Percentiles rank a stretch among this genome's conserved stretches.
phyloP scores from a whole-genome alignment of 2,329 filamentous ascomycete species.

The Teratosphaeria zuluensis region DNA sequence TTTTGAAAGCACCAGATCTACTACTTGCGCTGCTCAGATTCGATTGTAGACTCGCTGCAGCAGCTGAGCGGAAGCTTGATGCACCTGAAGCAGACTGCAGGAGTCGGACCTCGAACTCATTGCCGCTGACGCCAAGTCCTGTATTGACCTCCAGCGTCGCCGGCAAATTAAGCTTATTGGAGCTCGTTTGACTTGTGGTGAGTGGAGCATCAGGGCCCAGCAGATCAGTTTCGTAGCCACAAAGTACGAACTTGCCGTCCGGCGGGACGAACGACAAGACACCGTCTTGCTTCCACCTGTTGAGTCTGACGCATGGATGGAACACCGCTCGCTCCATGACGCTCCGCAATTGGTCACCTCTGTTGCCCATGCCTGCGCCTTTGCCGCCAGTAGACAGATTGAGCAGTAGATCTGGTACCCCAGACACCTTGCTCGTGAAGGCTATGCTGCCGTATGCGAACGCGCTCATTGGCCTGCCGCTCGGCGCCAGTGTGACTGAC shows the following conservation, averaged over 20 bases:
- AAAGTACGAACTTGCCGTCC: constrained; percentile 85
- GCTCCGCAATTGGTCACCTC: constrained; percentile 24
- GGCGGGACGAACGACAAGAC: constrained; percentile 94
- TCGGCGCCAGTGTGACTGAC: constrained; percentile 79
- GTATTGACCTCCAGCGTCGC: constrained; percentile 75
- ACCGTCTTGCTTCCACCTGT: constrained; percentile 80
- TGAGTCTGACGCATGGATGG: constrained; percentile 85
- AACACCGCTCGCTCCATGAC: constrained; percentile 86
- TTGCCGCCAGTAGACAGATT: constrained; percentile 71
- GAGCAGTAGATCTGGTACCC: constrained; percentile 80
- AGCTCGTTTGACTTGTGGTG: constrained; percentile 11
- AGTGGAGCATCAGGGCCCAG: constrained; percentile 53
- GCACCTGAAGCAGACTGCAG: constrained; percentile 42
- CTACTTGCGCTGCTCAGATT: constrained; percentile 9
- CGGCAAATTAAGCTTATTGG: constrained; percentile 72
- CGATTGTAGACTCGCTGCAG: constrained; percentile 21
- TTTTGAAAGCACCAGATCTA: constrained; percentile 14
- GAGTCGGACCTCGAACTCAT: constrained; percentile 82
- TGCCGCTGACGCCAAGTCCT: constrained; percentile 60
- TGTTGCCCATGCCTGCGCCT: constrained; percentile 60
- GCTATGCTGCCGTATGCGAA: constrained; percentile 87
- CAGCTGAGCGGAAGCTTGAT: constrained; percentile 12
- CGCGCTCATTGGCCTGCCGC: constrained; percentile 75
- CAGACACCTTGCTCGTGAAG: constrained; percentile 91
- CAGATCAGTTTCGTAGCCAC: constrained; percentile 88